These are phyloP conservation scores for Penicillium nordicum DNA, from an alignment of 2,329 filamentous ascomycete species.

Conservation along the genomic window DNA sequence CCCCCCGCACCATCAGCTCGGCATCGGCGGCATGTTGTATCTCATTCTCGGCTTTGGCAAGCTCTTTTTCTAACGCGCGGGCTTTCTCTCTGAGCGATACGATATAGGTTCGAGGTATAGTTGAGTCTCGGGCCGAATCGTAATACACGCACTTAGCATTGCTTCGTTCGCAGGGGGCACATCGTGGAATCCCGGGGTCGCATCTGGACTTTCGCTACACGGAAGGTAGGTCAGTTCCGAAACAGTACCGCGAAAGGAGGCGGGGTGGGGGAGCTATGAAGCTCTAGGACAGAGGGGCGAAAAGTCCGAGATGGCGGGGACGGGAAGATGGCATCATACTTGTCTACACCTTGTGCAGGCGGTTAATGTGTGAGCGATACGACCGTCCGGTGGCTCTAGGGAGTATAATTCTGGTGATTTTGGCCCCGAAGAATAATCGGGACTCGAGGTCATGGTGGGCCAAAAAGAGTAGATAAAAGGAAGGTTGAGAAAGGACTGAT, in stretches of 20 bases:
- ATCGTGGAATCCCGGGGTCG: constrained; percentile 87
- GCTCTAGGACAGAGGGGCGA: background rate
- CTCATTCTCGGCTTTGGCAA: constrained; percentile 74
- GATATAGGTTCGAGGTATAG: constrained; percentile 88
- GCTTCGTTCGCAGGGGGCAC: constrained; percentile 86
- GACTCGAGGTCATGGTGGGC: constrained; percentile 24
- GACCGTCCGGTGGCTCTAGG: constrained; percentile 34
- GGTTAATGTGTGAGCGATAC: constrained; percentile 48
- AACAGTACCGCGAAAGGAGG: background rate
- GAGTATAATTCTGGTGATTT: constrained; percentile 26
- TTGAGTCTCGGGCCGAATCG: constrained; percentile 80
- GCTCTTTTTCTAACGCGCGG: constrained; percentile 73
- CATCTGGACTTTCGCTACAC: constrained; percentile 88
- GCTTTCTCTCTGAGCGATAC: constrained; percentile 87
- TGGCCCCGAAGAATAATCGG: constrained; percentile 12
- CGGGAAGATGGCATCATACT: constrained; percentile 32
- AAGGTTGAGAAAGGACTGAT: constrained; percentile 5
- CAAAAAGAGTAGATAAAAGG: constrained; percentile 7
- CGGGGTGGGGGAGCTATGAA: background rate
- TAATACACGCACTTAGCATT: constrained; percentile 93
- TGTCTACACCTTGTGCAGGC: constrained; percentile 51
- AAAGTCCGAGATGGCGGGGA: background rate
- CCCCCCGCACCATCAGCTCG: constrained; percentile 82
- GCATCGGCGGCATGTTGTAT: constrained; percentile 67
- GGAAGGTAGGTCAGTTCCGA: constrained; percentile 11